These are phyloP conservation scores for Aspergillus sclerotiicarbonarius DNA, from an alignment of 495 filamentous ascomycete species.

Conservation along the genomic window DNA sequence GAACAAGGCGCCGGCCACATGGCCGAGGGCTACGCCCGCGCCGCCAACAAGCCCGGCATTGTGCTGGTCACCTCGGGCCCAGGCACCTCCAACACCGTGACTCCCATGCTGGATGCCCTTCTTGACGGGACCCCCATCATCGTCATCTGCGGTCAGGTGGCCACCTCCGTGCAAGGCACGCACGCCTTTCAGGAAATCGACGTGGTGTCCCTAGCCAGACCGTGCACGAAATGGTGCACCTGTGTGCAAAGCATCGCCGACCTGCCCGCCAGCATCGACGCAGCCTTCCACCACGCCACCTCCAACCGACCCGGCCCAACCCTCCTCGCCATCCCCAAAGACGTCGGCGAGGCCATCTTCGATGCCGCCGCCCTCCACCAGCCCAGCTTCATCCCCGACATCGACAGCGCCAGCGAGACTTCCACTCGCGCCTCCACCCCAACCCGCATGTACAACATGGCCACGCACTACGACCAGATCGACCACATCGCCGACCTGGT, in stretches of 20 bases:
- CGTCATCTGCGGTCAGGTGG: slow-evolving; percentile 61
- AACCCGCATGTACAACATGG: slow-evolving; percentile 22
- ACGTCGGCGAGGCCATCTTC: slow-evolving; percentile 54
- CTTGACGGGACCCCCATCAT: slow-evolving; percentile 63
- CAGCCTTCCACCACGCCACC: slow-evolving; percentile 64
- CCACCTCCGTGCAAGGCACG: slow-evolving; percentile 50
- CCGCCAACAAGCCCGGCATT: slow-evolving; percentile 59
- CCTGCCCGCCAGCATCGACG: slow-evolving; percentile 58
- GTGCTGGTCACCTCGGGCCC: slow-evolving; percentile 63
- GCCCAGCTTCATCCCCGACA: slow-evolving; percentile 24
- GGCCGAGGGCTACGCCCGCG: slow-evolving; percentile 64
- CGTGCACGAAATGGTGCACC: slow-evolving; percentile 64
- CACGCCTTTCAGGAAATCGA: slow-evolving; percentile 65
- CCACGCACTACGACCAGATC: slow-evolving; percentile 49
- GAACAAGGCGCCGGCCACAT: slow-evolving; percentile 67
- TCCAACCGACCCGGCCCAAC: slow-evolving; percentile 59
- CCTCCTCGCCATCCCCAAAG: slow-evolving; percentile 60
- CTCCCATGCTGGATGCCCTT: slow-evolving; percentile 62
- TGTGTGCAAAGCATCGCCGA: slow-evolving; percentile 63
- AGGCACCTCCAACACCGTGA: slow-evolving; percentile 60
- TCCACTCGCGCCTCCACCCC: neutral
- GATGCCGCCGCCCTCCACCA: slow-evolving; percentile 50
- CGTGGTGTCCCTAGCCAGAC: slow-evolving; percentile 56
- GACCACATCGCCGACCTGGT: slow-evolving; percentile 53
- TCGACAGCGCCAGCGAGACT: slow-evolving; percentile 35